Evolutionary conservation across 805 yeast genomes (phyloP).

Genomic region (Wickerhamiella azyma): DNA sequence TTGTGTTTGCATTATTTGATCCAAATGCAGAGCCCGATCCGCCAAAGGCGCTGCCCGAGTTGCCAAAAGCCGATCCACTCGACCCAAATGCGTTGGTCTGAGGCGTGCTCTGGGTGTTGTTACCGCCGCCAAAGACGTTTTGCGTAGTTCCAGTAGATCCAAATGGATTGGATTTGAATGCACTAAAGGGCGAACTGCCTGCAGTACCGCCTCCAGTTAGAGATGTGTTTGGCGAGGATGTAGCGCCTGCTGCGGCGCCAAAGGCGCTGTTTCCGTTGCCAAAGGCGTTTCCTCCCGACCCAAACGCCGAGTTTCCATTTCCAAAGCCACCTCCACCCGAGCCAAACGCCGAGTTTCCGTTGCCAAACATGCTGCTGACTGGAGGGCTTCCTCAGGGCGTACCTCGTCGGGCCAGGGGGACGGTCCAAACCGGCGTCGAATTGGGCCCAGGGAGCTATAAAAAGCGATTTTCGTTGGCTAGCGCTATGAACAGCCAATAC

Average conservation of each 20-base stretch:
- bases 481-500: too few species aligned
- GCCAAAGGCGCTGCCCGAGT: background rate
- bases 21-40: background rate
- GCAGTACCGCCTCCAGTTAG: background rate
- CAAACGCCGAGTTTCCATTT: slow-evolving; percentile 14
- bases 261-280: slow-evolving; percentile 16
- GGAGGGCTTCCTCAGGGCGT: too few species aligned
- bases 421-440: too few species aligned
- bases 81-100: background rate
- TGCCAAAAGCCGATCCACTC: background rate
- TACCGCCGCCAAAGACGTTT: too few species aligned
- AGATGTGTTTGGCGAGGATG: background rate
- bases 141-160: background rate
- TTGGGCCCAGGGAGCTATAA: too few species aligned
- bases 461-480: too few species aligned
- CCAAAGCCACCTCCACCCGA: slow-evolving; percentile 17
- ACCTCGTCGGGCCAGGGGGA: too few species aligned
- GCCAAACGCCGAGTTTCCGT: slow-evolving; percentile 22
- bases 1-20: background rate
- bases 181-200: background rate
- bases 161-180: slow-evolving; percentile 3
- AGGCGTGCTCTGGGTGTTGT: too few species aligned
- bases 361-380: slow-evolving; percentile 14
- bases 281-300: slow-evolving; percentile 11
- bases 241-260: slow-evolving; percentile 8